These are phyloP conservation scores for Myxozyma udenii DNA, from an alignment of 805 yeast species.

Conservation along the genomic window DNA sequence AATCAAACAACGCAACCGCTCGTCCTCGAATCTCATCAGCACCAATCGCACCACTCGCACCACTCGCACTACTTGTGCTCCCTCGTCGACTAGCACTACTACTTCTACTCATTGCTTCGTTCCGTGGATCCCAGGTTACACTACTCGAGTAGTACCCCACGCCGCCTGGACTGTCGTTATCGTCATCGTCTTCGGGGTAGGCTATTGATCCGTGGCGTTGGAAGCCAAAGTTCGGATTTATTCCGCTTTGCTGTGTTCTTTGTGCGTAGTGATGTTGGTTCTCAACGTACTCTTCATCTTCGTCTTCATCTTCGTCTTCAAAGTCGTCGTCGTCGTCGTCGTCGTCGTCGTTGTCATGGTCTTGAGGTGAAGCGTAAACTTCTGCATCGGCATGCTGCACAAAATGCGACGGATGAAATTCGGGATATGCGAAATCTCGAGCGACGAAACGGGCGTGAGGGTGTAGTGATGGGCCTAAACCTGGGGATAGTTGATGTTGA, in stretches of 20 bases:
- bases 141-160: not conserved
- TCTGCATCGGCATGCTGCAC: not conserved
- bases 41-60: not conserved
- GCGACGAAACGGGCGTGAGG: constrained; percentile 33
- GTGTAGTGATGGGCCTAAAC: constrained; percentile 1
- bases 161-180: not conserved
- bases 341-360: not conserved
- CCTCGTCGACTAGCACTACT: not conserved
- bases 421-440: constrained; percentile 79
- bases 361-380: constrained; percentile 6
- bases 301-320: not conserved
- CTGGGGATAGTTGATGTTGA: not conserved
- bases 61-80: not conserved
- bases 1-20: constrained; percentile 87
- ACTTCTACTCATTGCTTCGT: not conserved
- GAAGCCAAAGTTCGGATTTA: not conserved
- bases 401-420: constrained; percentile 64
- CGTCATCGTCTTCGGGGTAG: not conserved
- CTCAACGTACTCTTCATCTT: too few species aligned
- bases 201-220: not conserved
- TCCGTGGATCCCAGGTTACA: not conserved
- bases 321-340: not conserved
- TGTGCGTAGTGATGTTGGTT: too few species aligned
- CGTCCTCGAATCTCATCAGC: constrained; percentile 49
- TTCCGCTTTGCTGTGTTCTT: too few species aligned